Evolutionary conservation across 2,329 filamentous ascomycete species (phyloP).

Genomic region (Trichoderma breve): DNA sequence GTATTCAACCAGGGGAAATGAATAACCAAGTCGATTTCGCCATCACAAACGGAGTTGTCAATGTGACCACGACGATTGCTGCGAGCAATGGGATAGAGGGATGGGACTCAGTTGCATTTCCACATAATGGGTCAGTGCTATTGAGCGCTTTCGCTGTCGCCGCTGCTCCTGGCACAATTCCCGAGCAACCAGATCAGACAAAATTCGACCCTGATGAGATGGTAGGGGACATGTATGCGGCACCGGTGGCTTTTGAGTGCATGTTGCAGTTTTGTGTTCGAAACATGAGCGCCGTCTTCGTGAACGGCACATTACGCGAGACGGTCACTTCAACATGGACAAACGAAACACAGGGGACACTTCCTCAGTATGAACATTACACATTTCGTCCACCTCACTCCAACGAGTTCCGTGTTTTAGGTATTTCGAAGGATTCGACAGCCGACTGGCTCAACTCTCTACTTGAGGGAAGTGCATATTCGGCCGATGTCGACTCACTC

Average conservation of each 20-base stretch:
- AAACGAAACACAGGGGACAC: background rate
- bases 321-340: background rate
- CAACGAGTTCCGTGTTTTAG: background rate
- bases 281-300: background rate
- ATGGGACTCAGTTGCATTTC: background rate
- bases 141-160: background rate
- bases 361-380: background rate
- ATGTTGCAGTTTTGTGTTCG: slow-evolving; percentile 4
- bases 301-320: background rate
- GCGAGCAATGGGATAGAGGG: background rate
- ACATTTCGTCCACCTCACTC: background rate
- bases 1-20: background rate
- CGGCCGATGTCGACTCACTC: background rate
- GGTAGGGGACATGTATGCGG: background rate
- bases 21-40: background rate
- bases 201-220: background rate
- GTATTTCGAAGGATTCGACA: background rate
- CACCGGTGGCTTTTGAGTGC: slow-evolving; percentile 1
- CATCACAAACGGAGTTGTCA: background rate
- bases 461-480: background rate
- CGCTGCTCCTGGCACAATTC: background rate
- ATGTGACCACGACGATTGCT: background rate
- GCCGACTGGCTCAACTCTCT: background rate
- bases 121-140: background rate
- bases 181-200: background rate